Percentiles rank a stretch among this genome's conserved stretches.
Conservation (phyloP, 768 basidiomycete species). For the Pisolithus marmoratus region DNA sequence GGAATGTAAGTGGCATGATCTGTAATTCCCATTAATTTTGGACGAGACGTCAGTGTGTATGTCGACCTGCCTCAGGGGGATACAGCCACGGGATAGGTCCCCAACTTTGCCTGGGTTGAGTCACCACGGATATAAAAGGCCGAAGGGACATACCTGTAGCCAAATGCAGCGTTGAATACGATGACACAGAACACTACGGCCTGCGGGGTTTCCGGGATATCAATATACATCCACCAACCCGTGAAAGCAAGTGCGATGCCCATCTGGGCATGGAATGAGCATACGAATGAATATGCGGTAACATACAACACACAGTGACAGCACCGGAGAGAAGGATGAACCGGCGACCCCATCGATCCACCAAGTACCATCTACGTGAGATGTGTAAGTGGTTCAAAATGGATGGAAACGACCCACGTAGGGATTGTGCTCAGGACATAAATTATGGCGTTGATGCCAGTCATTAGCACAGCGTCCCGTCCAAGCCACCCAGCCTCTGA, state of each 20-base stretch:
- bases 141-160: conserved; percentile 54
- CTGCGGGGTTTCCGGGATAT: conserved; percentile 76
- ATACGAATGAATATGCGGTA: background rate
- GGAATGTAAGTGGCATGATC: conserved; percentile 86
- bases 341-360: conserved; percentile 87
- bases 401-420: conserved; percentile 48
- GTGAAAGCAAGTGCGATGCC: conserved; percentile 70
- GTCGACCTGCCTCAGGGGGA: conserved; percentile 64
- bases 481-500: conserved; percentile 94
- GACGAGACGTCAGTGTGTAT: background rate
- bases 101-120: conserved; percentile 44
- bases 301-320: conserved; percentile 49
- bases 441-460: conserved; percentile 85
- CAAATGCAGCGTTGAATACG: conserved; percentile 90
- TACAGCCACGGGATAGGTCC: conserved; percentile 87
- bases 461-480: conserved; percentile 90
- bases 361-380: conserved; percentile 76
- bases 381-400: conserved; percentile 6
- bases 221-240: conserved; percentile 93
- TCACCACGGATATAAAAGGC: background rate
- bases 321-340: conserved; percentile 85
- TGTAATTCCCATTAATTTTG: conserved; percentile 21
- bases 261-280: conserved; percentile 49
- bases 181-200: conserved; percentile 89
- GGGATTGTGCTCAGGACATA: conserved; percentile 78